Evolutionary conservation across 2,329 filamentous ascomycete species (phyloP).

Genomic region (Hypoxylon sp.): DNA sequence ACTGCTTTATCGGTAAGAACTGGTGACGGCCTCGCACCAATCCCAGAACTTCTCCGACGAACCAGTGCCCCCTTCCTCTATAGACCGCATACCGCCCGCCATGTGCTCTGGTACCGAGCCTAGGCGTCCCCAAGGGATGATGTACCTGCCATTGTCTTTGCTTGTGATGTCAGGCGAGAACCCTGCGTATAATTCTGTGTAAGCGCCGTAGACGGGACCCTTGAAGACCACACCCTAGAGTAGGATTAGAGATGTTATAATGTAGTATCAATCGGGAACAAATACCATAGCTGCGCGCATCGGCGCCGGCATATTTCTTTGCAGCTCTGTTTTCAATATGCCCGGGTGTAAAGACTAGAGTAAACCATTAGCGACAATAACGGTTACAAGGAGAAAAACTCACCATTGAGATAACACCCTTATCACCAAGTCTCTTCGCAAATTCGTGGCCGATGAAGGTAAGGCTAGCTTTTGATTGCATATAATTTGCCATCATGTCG

Average conservation of each 20-base stretch:
- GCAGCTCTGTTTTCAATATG: constrained; percentile 37
- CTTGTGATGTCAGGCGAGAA: constrained; percentile 56
- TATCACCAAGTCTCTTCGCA: constrained; percentile 17
- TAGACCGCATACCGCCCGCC: constrained; percentile 17
- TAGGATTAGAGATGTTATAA: not conserved
- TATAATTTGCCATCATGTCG: constrained; percentile 31
- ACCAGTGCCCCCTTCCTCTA: constrained; percentile 34
- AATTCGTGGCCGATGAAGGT: constrained; percentile 28
- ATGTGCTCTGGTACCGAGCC: constrained; percentile 35
- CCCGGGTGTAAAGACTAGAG: constrained; percentile 31
- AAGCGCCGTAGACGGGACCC: constrained; percentile 56
- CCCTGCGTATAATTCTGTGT: constrained; percentile 60
- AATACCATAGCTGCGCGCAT: constrained; percentile 23
- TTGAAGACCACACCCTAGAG: constrained; percentile 48
- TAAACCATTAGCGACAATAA: constrained; percentile 3
- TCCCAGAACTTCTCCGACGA: constrained; percentile 29
- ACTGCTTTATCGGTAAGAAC: not conserved
- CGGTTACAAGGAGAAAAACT: not conserved
- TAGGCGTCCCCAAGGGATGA: constrained; percentile 52
- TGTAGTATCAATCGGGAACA: constrained; percentile 28
- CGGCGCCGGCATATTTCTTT: constrained; percentile 30
- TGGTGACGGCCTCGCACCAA: constrained; percentile 32
- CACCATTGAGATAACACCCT: constrained; percentile 29
- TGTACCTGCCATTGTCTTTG: constrained; percentile 52
- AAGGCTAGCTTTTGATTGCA: constrained; percentile 30